Evolutionary conservation across 768 basidiomycete genomes (phyloP), one percentile per base, ranked within the genome.

Genomic region (Strobilomyces dryophilus): DNA sequence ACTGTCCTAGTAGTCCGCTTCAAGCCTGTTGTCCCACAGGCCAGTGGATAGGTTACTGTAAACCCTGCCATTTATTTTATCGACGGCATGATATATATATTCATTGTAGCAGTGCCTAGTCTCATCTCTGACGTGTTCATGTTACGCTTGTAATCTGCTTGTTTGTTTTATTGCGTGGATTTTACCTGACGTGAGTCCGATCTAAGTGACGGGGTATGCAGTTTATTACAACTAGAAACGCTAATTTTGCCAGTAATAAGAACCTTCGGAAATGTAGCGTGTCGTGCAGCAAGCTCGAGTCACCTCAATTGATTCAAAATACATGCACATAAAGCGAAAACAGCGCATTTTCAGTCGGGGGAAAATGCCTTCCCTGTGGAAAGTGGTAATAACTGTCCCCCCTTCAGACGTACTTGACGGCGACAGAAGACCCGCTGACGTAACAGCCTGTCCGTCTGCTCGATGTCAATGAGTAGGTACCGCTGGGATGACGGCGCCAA

Each of bases 1-100:
- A 95, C 91, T 34, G 88, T 92, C 27, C 69, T 98, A 50, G 91
- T 98, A 49, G 79, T 98, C 31, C 83, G 91, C 45, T 90, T 95
- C 76, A 85, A 84, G 64, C 71, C 42, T 21, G 14, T 29, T 29
- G 17, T 47, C 20, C 49, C 51, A n/a, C 49, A 34, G n/a, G 36
- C 57, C 14, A 57, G 54, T 55, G 57, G 49, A 43, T 57, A 59
- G 44, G 57, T 15, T 24, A 36, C 10, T 29, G 31, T 42, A 37
- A 48, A 37, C 34, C 18, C 27, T 14, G 21, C 41, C 31, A 9
- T 40, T 34, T 52, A 45, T 46, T 35, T 53, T 50, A 52, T 48
- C 14, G 3, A 34, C 34, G 7, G 27, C 29, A 42, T 29, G 29
- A 48, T 47, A 36, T 51, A 48, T 47, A 36, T 51, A 58, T 43